Percentiles rank a stretch among this genome's conserved stretches.
phyloP scores from a whole-genome alignment of 805 yeast genomes.

The Yamadazyma laniorum region DNA sequence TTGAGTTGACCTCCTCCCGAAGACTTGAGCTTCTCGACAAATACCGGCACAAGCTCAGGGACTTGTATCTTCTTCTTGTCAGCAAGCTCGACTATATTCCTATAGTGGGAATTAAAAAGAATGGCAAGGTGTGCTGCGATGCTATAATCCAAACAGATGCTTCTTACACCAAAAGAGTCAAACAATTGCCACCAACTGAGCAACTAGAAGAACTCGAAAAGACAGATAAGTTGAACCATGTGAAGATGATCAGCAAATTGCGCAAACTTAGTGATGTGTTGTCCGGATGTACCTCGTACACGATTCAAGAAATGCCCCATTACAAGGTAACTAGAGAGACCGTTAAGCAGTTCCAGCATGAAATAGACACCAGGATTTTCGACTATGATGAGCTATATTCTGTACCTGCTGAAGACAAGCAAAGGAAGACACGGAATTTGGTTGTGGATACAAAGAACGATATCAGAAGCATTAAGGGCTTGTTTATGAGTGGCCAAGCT shows the following conservation, averaged over 20 bases:
- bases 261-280: conserved; percentile 21
- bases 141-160: conserved; percentile 38
- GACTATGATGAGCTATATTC: conserved; percentile 30
- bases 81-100: conserved; percentile 38
- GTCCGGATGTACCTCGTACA: conserved; percentile 26
- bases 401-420: conserved; percentile 9
- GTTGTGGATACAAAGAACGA: conserved; percentile 35
- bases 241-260: conserved; percentile 22
- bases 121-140: conserved; percentile 35
- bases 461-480: conserved; percentile 43
- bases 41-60: conserved; percentile 32
- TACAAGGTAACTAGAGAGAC: conserved; percentile 27
- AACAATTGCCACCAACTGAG: conserved; percentile 11
- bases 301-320: conserved; percentile 30
- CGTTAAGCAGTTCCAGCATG: conserved; percentile 35
- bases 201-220: conserved; percentile 17
- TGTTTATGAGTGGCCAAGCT: conserved; percentile 41
- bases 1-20: conserved; percentile 27
- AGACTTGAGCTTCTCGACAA: conserved; percentile 35
- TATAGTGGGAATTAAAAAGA: conserved; percentile 31
- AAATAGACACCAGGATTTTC: conserved; percentile 35
- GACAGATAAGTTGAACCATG: conserved; percentile 27
- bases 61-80: conserved; percentile 32
- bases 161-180: conserved; percentile 16
- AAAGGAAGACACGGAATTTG: conserved; percentile 24